phyloP scores from a whole-genome alignment of 177 flowering plant genomes.

The Telopea speciosissima region DNA sequence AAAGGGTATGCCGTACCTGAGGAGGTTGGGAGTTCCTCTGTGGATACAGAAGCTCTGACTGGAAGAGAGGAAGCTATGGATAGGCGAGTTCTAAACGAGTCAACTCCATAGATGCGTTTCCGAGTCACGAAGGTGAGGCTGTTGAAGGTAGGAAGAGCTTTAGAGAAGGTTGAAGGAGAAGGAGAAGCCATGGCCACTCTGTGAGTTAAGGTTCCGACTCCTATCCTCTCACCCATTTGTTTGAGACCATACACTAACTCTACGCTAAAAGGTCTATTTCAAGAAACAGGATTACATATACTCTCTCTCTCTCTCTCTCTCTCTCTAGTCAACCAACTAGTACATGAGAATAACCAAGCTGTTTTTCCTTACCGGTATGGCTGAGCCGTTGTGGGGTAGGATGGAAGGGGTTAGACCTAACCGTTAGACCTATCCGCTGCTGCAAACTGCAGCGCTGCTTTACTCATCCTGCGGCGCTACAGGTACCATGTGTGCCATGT shows the following conservation, averaged over 20 bases:
- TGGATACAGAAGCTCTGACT: constrained; percentile 25
- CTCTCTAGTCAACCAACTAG: too few species aligned
- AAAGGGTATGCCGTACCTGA: constrained; percentile 20
- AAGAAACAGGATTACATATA: too few species aligned
- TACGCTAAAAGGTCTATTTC: too few species aligned
- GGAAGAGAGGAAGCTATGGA: constrained; percentile 5
- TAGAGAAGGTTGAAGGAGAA: constrained; percentile 19
- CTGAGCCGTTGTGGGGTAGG: too few species aligned
- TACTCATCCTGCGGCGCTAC: too few species aligned
- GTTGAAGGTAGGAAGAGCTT: constrained; percentile 18
- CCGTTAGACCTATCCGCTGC: too few species aligned
- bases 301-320: too few species aligned
- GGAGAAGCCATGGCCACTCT: constrained; percentile 15
- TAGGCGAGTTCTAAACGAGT: constrained; percentile 9
- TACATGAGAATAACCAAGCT: too few species aligned
- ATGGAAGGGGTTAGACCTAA: too few species aligned
- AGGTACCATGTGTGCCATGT: too few species aligned
- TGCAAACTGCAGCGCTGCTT: too few species aligned
- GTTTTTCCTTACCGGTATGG: too few species aligned
- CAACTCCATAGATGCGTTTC: constrained; percentile 12
- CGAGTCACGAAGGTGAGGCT: constrained; percentile 18
- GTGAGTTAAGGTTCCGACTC: constrained; percentile 15
- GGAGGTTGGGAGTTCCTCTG: constrained; percentile 17
- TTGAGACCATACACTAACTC: constrained; percentile 38
- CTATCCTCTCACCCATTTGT: constrained; percentile 26